These are phyloP conservation scores for Teunomyces funiuensis DNA, from an alignment of 805 yeast species.

Conservation along the genomic window DNA sequence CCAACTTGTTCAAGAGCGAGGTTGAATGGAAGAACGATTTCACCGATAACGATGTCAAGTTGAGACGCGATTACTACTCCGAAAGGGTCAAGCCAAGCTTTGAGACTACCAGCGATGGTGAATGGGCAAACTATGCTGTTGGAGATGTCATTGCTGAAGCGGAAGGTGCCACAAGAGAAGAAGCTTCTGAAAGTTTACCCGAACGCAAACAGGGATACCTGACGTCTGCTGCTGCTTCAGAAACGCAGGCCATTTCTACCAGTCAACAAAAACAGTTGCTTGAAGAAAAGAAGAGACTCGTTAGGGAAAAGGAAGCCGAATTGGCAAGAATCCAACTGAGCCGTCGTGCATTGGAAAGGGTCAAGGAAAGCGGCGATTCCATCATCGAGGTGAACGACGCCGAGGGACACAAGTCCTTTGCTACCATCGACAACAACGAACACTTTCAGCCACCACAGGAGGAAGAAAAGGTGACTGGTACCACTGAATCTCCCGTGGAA, in stretches of 20 bases:
- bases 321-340: conserved; percentile 18
- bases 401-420: conserved; percentile 13
- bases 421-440: conserved; percentile 40
- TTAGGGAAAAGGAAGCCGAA: conserved; percentile 22
- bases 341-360: conserved; percentile 15
- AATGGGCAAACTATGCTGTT: conserved; percentile 18
- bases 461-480: neutral
- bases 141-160: conserved; percentile 14
- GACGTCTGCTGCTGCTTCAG: conserved; percentile 10
- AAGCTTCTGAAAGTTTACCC: conserved; percentile 10
- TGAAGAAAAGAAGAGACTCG: conserved; percentile 14
- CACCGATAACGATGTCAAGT: conserved; percentile 32
- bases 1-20: conserved; percentile 30
- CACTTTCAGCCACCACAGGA: conserved; percentile 21
- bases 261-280: conserved; percentile 10
- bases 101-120: conserved; percentile 20
- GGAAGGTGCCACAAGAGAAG: neutral
- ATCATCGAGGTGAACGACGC: conserved; percentile 14
- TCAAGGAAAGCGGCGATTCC: conserved; percentile 17
- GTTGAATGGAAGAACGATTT: conserved; percentile 37
- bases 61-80: conserved; percentile 34
- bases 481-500: neutral
- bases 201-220: conserved; percentile 9
- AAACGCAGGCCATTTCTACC: conserved; percentile 1
- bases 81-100: conserved; percentile 20